phyloP scores from a whole-genome alignment of 2,329 filamentous ascomycete genomes.

The Fusarium hainanense region DNA sequence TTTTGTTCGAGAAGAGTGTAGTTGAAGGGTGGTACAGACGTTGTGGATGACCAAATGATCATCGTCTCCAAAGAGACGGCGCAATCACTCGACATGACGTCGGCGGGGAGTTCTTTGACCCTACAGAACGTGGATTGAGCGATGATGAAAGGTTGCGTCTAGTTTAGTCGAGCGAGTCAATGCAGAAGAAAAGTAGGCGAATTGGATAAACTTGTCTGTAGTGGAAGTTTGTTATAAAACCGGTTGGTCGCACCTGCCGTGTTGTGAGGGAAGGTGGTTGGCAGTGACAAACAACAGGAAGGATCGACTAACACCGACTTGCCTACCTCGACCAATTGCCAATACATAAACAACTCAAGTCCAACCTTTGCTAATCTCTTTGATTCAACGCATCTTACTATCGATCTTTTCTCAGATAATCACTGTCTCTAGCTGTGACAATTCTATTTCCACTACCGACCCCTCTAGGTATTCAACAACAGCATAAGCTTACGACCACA shows the following conservation, averaged over 20 bases:
- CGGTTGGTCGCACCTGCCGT: constrained; percentile 33
- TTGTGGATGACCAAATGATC: neutral
- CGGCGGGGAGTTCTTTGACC: constrained; percentile 17
- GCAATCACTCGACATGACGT: constrained; percentile 27
- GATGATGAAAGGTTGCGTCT: constrained; percentile 15
- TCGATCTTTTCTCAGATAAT: constrained; percentile 17
- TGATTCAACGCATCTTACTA: constrained; percentile 18
- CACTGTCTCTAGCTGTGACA: neutral
- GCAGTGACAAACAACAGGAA: constrained; percentile 6
- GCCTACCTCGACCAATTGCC: neutral
- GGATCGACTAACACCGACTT: neutral
- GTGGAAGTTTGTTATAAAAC: constrained; percentile 37
- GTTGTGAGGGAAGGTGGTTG: constrained; percentile 31
- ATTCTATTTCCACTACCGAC: neutral
- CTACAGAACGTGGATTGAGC: neutral
- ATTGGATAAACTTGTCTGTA: constrained; percentile 11
- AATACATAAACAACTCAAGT: neutral
- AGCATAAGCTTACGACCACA: neutral
- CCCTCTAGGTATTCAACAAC: neutral
- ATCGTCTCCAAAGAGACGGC: neutral
- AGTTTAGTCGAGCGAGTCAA: constrained; percentile 7
- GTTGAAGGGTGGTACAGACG: neutral
- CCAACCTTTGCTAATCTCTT: constrained; percentile 27
- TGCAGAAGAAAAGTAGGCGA: neutral
- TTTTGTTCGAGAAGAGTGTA: neutral